Conservation (phyloP, 2,329 filamentous ascomycete species). For the Aspergillus jensenii region DNA sequence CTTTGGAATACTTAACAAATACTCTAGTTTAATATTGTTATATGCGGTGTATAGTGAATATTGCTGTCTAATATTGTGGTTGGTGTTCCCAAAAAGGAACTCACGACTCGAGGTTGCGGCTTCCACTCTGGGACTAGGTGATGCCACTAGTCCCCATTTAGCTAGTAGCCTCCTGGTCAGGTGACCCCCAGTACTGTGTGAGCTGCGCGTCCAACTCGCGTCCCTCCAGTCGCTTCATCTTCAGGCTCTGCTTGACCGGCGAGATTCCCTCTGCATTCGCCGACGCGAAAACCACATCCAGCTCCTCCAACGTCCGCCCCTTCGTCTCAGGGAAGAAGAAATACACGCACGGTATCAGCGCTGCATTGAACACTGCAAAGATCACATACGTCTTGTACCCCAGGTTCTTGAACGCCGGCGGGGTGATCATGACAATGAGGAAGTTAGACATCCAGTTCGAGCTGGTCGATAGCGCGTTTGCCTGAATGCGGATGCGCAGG, state of each 20-base stretch:
- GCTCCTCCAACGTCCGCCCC: constrained; percentile 62
- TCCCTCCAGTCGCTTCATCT: no score
- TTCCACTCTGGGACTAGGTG: no score
- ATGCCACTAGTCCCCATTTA: no score
- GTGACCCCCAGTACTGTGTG: no score
- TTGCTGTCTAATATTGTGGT: no score
- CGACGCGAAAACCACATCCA: constrained; percentile 45
- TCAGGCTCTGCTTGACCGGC: background rate
- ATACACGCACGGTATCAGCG: constrained; percentile 56
- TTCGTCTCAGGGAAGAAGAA: constrained; percentile 63
- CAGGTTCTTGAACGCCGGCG: constrained; percentile 57
- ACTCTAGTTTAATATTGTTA: no score
- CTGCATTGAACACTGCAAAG: constrained; percentile 55
- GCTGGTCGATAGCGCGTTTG: constrained; percentile 49
- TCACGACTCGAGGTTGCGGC: no score
- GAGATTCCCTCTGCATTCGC: background rate
- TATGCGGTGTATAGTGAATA: no score
- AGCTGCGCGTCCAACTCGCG: no score
- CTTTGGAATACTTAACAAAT: no score
- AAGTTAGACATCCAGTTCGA: constrained; percentile 54
- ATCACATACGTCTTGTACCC: constrained; percentile 56
- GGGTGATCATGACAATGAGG: constrained; percentile 64
- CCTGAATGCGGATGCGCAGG: constrained; percentile 47
- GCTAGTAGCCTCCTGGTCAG: no score
- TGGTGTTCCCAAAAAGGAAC: no score